These are phyloP conservation scores for Aspergillus sp. DNA, from an alignment of 2,329 filamentous ascomycete species.

Conservation along the genomic window DNA sequence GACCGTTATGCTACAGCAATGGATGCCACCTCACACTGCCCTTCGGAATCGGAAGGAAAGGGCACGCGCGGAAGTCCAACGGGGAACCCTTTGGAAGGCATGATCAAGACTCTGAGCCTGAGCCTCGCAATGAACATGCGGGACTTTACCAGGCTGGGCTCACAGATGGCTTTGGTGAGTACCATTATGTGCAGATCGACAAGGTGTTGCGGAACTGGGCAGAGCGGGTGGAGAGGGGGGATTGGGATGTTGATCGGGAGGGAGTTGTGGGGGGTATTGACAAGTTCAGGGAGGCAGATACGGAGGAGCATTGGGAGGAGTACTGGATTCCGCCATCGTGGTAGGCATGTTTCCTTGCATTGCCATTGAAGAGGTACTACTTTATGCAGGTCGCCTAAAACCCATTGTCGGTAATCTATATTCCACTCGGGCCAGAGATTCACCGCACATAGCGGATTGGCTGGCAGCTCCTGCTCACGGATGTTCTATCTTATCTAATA, in stretches of 20 bases:
- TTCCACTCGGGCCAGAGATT: no score
- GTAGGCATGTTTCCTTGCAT: no score
- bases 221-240: constrained; percentile 24
- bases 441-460: no score
- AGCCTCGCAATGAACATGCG: constrained; percentile 7
- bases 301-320: constrained; percentile 22
- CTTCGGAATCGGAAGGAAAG: constrained; percentile 14
- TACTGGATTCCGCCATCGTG: constrained; percentile 18
- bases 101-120: constrained; percentile 4
- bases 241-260: constrained; percentile 25
- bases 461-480: no score
- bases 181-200: constrained; percentile 15
- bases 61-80: constrained; percentile 18
- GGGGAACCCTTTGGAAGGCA: constrained; percentile 8
- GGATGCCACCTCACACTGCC: constrained; percentile 15
- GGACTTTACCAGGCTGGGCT: constrained; percentile 15
- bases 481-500: no score
- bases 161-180: constrained; percentile 9
- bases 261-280: constrained; percentile 29
- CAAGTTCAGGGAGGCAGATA: constrained; percentile 31
- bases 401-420: no score
- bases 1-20: constrained; percentile 13
- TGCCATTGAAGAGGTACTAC: no score
- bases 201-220: constrained; percentile 29
- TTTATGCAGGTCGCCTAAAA: no score